phyloP scores from a whole-genome alignment of 2,329 filamentous ascomycete species.

The Botrytis tulipae region DNA sequence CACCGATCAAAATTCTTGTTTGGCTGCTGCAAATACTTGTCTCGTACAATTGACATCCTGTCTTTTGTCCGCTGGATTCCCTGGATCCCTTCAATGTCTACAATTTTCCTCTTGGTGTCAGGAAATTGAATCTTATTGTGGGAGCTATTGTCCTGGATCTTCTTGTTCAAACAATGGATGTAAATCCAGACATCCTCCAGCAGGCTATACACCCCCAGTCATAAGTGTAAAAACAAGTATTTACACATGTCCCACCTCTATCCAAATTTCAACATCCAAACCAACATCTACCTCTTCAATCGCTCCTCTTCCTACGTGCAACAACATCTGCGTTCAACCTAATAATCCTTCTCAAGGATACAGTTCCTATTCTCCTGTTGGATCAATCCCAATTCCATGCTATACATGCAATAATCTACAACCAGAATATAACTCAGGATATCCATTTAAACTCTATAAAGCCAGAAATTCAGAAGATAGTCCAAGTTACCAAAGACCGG shows the following conservation, averaged over 20 bases:
- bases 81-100: slow-evolving; percentile 50
- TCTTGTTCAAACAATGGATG: slow-evolving; percentile 46
- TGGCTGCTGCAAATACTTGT: slow-evolving; percentile 43
- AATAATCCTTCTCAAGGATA: slow-evolving; percentile 61
- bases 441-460: slow-evolving; percentile 54
- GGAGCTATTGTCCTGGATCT: slow-evolving; percentile 39
- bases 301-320: slow-evolving; percentile 48
- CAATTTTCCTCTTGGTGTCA: slow-evolving; percentile 51
- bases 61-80: slow-evolving; percentile 52
- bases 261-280: slow-evolving; percentile 35
- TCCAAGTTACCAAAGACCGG: slow-evolving; percentile 44
- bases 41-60: slow-evolving; percentile 50
- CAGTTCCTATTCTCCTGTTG: slow-evolving; percentile 59
- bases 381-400: slow-evolving; percentile 51
- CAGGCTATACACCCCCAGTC: slow-evolving; percentile 41
- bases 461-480: slow-evolving; percentile 45
- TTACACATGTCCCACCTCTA: slow-evolving; percentile 36
- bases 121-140: slow-evolving; percentile 48
- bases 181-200: slow-evolving; percentile 44
- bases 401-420: slow-evolving; percentile 55
- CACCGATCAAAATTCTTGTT: slow-evolving; percentile 45
- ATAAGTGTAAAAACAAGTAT: slow-evolving; percentile 41
- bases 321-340: slow-evolving; percentile 52
- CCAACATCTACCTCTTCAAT: slow-evolving; percentile 37
- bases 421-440: slow-evolving; percentile 42